These are phyloP conservation scores for Pelagomonas calceolata DNA, from an alignment of 108 stramenopile species.

Conservation along the genomic window DNA sequence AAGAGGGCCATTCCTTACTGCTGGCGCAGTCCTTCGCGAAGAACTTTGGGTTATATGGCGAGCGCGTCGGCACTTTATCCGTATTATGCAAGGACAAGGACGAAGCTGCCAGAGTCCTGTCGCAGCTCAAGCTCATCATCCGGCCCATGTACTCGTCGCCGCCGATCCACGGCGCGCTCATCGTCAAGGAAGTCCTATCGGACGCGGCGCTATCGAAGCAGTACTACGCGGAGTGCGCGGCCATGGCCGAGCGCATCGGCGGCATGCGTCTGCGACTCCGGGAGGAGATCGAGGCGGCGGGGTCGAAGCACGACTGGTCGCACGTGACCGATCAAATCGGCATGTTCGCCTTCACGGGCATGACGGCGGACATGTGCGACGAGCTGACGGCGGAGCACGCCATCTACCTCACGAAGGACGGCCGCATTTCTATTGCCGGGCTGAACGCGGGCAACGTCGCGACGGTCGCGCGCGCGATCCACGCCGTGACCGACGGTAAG, in stretches of 20 bases:
- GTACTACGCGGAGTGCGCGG: slow-evolving; percentile 73
- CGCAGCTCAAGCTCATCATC: slow-evolving; percentile 80
- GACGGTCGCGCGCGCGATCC: slow-evolving; percentile 80
- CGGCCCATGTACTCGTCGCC: slow-evolving; percentile 95
- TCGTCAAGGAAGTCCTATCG: slow-evolving; percentile 78
- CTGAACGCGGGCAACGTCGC: slow-evolving; percentile 82
- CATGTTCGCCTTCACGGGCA: slow-evolving; percentile 97
- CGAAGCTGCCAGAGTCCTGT: slow-evolving; percentile 66
- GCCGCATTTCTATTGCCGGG: slow-evolving; percentile 94
- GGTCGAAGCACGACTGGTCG: slow-evolving; percentile 75
- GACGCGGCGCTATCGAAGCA: slow-evolving; percentile 57
- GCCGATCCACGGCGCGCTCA: slow-evolving; percentile 81
- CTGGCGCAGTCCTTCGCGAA: slow-evolving; percentile 94
- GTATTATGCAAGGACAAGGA: slow-evolving; percentile 66
- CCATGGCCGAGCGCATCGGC: slow-evolving; percentile 84
- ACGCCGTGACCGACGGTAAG: slow-evolving; percentile 76
- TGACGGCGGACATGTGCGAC: slow-evolving; percentile 80
- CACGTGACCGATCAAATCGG: slow-evolving; percentile 95
- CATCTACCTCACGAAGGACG: slow-evolving; percentile 88
- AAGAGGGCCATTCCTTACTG: slow-evolving; percentile 68
- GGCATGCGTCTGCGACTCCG: slow-evolving; percentile 69
- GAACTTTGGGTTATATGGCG: slow-evolving; percentile 98
- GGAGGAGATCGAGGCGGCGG: slow-evolving; percentile 53
- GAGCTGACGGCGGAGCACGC: slow-evolving; percentile 65
- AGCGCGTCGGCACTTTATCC: slow-evolving; percentile 82